A percentile compares a stretch with the other conserved stretches of the same genome.
Evolutionary conservation across 1,284 basidiomycete genomes (phyloP).

Genomic region (Ceratobasidium sp.): DNA sequence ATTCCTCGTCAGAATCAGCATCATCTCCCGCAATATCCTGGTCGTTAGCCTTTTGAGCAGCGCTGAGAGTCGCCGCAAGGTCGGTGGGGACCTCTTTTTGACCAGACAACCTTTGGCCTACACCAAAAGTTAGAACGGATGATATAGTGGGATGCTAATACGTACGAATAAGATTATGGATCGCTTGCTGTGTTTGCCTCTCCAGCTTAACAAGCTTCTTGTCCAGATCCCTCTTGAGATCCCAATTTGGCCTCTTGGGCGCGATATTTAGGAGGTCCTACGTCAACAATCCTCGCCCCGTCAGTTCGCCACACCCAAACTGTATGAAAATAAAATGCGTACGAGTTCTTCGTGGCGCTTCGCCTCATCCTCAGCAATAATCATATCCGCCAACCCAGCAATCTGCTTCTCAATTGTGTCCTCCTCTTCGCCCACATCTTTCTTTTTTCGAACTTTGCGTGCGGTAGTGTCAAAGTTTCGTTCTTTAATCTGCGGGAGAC

Average conservation of each 20-base stretch:
- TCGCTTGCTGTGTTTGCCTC: slow-evolving; percentile 89
- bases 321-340: slow-evolving; percentile 55
- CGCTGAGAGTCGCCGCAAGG: slow-evolving; percentile 48
- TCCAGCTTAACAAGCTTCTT: slow-evolving; percentile 92
- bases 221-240: slow-evolving; percentile 94
- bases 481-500: slow-evolving; percentile 65
- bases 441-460: slow-evolving; percentile 78
- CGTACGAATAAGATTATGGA: slow-evolving; percentile 92
- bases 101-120: slow-evolving; percentile 80
- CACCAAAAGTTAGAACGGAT: slow-evolving; percentile 9
- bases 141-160: slow-evolving; percentile 50
- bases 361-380: slow-evolving; percentile 88
- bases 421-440: slow-evolving; percentile 70
- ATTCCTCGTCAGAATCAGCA: slow-evolving; percentile 47
- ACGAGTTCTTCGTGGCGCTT: slow-evolving; percentile 89
- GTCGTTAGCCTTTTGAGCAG: slow-evolving; percentile 47
- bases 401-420: slow-evolving; percentile 92
- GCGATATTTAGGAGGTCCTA: slow-evolving; percentile 98
- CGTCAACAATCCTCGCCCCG: not conserved
- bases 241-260: slow-evolving; percentile 97
- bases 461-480: slow-evolving; percentile 91
- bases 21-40: slow-evolving; percentile 45
- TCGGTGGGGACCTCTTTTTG: slow-evolving; percentile 72
- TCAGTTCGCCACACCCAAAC: not conserved
- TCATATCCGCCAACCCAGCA: slow-evolving; percentile 84